Evolutionary conservation across 495 filamentous ascomycete genomes (phyloP), one percentile per base, ranked within the genome.

Genomic region (Bacidia gigantensis): DNA sequence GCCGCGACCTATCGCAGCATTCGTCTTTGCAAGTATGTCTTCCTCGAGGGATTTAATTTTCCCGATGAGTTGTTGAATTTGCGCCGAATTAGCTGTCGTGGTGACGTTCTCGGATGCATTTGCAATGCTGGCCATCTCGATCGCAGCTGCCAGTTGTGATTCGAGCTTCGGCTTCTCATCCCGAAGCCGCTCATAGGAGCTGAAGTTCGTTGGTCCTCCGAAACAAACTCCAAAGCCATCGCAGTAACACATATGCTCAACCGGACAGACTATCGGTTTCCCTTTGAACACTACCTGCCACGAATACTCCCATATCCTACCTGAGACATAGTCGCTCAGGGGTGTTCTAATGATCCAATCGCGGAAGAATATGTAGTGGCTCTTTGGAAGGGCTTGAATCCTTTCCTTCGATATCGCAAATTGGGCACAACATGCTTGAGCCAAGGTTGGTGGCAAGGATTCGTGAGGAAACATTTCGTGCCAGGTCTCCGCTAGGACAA

Each of bases 221-320:
- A 89, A 90, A 58, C 86, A 90, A n/a, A 73, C 68, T 0, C 85
- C 84, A 47, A 80, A 90, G 17, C 78, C 82, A 53, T 86, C 81
- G 61, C 86, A 90, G 50, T 86, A 84, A 63, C 86, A 90, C 0
- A 81, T 64, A 58, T 80, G 74, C 64, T 83, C 76, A 20, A 67
- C 67, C 11, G 82, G 81, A 59, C 85, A 89, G 39, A 74, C 62
- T 9, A 78, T 67, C 5, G 72, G 67, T 26, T 78, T 43, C 9
- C 73, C 70, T 2, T 74, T 74, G 56, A 87, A 87, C n/a, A 87
- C 65, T 54, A 72, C 82, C 51, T 82, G 81, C 81, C 81, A 89
- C 2, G 83, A 66, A 61, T 88, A 87, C 67, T 87, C 84, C 77
- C 80, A 84, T 10, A 86, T 73, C 21, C 84, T 74, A 2, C 84